Evolutionary conservation across 371 early-diverging fungal species (phyloP), one percentile per base, ranked within the genome.

Genomic region (Mucor lusitanicus): DNA sequence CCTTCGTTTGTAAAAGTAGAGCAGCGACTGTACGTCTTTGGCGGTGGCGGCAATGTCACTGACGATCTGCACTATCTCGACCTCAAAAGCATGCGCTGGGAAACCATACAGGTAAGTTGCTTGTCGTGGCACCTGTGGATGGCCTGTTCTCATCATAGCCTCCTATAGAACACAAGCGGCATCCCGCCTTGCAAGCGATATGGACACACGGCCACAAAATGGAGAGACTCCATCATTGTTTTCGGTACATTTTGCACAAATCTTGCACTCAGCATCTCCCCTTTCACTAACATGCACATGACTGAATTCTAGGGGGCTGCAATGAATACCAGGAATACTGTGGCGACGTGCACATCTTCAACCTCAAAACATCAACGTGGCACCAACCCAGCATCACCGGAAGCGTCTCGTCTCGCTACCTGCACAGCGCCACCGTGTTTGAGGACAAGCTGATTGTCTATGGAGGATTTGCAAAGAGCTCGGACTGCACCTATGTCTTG

Each of bases 381-480:
- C 71, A 73, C 53, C 79, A 83, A n/a, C 91, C 89, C n/a, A 79
- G 72, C 25, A 77, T 85, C 48, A 70, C 61, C 25, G 88, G 88
- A n/a, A 75, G 71, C 37, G 75, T 88, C 0, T 63, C 71, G 19
- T 62, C 78, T 15, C 82, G 89, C 9, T 86, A 86, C 57, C 70
- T 87, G 15, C 91, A 90, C 53, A 85, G 87, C 30, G 89, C 91
- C 9, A 81, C 82, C 1, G 83, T 88, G 6, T 86, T 82, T 73
- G 78, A 86, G 42, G 83, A 88, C 70, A 88, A 84, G 70, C 69
- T 90, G 54, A 86, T 85, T 68, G 77, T 90, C 28, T 90, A 87
- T 65, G 91, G 91, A 30, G 91, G 91, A 9, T 84, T 89, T 67
- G 85, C 87, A 23, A 83, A 81, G 63, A 84, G 81, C 48, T 74